These are phyloP conservation scores for Plenodomus lindquistii DNA, from an alignment of 2,329 filamentous ascomycete species.

Conservation along the genomic window DNA sequence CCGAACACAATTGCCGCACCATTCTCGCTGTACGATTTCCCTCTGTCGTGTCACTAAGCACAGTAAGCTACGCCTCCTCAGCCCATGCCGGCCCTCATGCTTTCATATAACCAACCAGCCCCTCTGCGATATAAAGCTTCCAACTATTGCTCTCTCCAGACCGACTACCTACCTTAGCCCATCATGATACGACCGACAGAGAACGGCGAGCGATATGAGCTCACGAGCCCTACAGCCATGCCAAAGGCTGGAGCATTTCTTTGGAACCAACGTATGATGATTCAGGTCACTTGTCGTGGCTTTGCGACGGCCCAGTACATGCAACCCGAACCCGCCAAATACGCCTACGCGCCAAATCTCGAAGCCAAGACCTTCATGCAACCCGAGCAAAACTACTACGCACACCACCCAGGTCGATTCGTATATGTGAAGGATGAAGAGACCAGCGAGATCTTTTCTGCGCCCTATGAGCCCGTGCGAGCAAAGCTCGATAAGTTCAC, in stretches of 20 bases:
- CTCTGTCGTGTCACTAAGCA: constrained; percentile 24
- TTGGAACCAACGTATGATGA: constrained; percentile 66
- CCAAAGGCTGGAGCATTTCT: constrained; percentile 61
- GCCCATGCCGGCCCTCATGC: constrained; percentile 22
- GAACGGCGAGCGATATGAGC: constrained; percentile 59
- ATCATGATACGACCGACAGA: constrained; percentile 47
- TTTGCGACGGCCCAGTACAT: constrained; percentile 63
- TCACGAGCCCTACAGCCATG: constrained; percentile 59
- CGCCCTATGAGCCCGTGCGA: constrained; percentile 60
- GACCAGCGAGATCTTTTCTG: constrained; percentile 56
- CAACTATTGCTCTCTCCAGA: constrained; percentile 7
- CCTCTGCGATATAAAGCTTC: constrained; percentile 19
- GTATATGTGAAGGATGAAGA: constrained; percentile 64
- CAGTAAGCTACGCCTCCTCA: constrained; percentile 34
- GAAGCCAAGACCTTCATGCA: constrained; percentile 65
- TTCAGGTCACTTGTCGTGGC: constrained; percentile 62
- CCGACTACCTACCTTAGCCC: constrained; percentile 9
- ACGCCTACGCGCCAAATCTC: constrained; percentile 62
- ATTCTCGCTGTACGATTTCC: constrained; percentile 11
- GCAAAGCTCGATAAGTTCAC: constrained; percentile 53
- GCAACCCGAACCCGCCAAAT: constrained; percentile 64
- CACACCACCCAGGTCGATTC: constrained; percentile 62
- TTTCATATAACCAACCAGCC: constrained; percentile 29
- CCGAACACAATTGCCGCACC: constrained; percentile 10
- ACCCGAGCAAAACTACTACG: constrained; percentile 63